Evolutionary conservation across 306 rosid species (phyloP), one percentile per base, ranked within the genome.

Genomic region (Senna siamea): DNA sequence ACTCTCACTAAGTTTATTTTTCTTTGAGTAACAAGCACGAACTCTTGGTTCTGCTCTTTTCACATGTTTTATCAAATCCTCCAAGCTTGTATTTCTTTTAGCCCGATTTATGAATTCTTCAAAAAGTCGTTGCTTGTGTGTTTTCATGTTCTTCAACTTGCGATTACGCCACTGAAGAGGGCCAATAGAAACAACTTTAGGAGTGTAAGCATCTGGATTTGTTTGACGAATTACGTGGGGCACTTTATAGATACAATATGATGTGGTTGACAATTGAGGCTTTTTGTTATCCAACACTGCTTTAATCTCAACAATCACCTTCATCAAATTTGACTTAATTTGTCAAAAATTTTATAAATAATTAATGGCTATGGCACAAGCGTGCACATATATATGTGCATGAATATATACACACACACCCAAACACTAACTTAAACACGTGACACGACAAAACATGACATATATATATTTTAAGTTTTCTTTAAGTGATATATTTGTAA

Each of bases 201-300:
- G 66, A 1, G 76, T 71, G 20, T 40, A 71, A 11, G 44, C 66
- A 13, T 43, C 56, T 38, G 9, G 2, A 0, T 56, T 71, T 14
- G 4, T 0, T 14, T 38, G 10, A 53, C 66, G 66, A 2, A 71
- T 40, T 9, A 1, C 1, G 19, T 0, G 9, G 0, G 66, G 43
- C 28, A 70, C 66, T 37, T 13, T 54, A 11, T 55, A 56, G 28
- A 70, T 70, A 13, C 56, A 71, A 17, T 66, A 56, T 40, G 44
- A 40, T 22, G n/a, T n/a, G n/a, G n/a, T n/a, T n/a, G n/a, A n/a
- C n/a, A n/a, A n/a, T n/a, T n/a, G n/a, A n/a, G 47, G 32, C 32
- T n/a, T 6, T 50, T 17, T 26, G 15, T 8, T 8, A 0, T 1
- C 47, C 30, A 50, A 3, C 19, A 9, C 10, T 19, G 20, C 35